Evolutionary conservation across 208 protist species (phyloP).

Genomic region (Trypanosoma conorhini): DNA sequence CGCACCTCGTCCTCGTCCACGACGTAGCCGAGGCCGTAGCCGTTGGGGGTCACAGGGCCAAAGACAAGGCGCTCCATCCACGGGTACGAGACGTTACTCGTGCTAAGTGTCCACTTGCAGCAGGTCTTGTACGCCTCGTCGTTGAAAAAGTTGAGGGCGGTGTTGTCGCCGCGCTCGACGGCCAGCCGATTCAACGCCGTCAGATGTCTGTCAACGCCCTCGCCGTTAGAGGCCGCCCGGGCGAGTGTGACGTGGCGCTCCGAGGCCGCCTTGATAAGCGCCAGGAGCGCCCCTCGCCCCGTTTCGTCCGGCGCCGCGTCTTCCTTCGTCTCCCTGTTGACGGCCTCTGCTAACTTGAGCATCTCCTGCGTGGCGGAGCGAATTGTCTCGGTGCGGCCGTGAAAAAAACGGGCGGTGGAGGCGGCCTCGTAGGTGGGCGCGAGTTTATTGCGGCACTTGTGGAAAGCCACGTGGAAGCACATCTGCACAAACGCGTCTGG

Average conservation of each 20-base stretch:
- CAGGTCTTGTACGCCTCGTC: slow-evolving; percentile 63
- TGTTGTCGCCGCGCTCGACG: slow-evolving; percentile 53
- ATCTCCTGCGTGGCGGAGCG: slow-evolving; percentile 71
- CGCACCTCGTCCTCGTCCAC: slow-evolving; percentile 82
- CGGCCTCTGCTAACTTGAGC: slow-evolving; percentile 44
- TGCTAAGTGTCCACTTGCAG: slow-evolving; percentile 54
- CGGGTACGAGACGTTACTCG: slow-evolving; percentile 65
- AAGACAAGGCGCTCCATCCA: slow-evolving; percentile 85
- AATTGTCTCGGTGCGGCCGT: slow-evolving; percentile 83
- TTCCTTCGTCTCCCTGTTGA: slow-evolving; percentile 33
- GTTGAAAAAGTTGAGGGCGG: slow-evolving; percentile 80
- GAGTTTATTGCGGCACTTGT: slow-evolving; percentile 70
- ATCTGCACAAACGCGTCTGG: slow-evolving; percentile 89
- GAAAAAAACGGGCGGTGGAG: slow-evolving; percentile 71
- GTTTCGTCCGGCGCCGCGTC: slow-evolving; percentile 7
- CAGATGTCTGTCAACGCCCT: slow-evolving; percentile 91
- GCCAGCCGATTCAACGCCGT: slow-evolving; percentile 83
- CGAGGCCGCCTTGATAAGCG: slow-evolving; percentile 54
- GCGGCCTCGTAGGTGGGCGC: slow-evolving; percentile 65
- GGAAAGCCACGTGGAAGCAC: slow-evolving; percentile 84
- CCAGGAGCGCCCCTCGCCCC: slow-evolving; percentile 36
- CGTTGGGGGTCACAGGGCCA: slow-evolving; percentile 82
- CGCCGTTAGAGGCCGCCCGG: slow-evolving; percentile 55
- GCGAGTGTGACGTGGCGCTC: slow-evolving; percentile 51
- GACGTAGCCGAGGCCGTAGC: slow-evolving; percentile 94